Conservation (phyloP, 2,329 filamentous ascomycete species). For the Ophiostoma sp. region DNA sequence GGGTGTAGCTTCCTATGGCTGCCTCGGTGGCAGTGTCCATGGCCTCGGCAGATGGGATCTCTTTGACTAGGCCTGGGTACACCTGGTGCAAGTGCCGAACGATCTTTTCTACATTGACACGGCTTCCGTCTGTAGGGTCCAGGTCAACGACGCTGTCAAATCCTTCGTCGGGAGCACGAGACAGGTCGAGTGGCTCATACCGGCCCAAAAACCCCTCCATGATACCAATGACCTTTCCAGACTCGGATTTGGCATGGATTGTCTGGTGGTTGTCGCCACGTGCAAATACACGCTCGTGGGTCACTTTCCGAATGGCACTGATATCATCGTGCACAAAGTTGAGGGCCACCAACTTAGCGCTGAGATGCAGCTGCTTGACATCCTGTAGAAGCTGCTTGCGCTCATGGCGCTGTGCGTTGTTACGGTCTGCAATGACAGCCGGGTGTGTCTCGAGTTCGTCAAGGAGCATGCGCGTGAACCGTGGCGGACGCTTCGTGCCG, state of each 20-base stretch:
- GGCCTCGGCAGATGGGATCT: slow-evolving; percentile 64
- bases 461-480: slow-evolving; percentile 68
- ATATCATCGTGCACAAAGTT: slow-evolving; percentile 82
- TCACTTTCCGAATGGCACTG: slow-evolving; percentile 66
- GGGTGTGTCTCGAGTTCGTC: slow-evolving; percentile 57
- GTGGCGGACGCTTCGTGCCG: slow-evolving; percentile 67
- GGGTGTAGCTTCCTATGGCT: slow-evolving; percentile 71
- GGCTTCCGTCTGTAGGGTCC: slow-evolving; percentile 69
- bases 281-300: slow-evolving; percentile 69
- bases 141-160: slow-evolving; percentile 86
- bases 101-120: slow-evolving; percentile 77
- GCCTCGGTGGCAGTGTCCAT: slow-evolving; percentile 73
- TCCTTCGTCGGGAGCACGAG: slow-evolving; percentile 64
- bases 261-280: slow-evolving; percentile 97
- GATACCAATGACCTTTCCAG: slow-evolving; percentile 72
- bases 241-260: slow-evolving; percentile 75
- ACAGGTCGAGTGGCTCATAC: slow-evolving; percentile 70
- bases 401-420: slow-evolving; percentile 87
- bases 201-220: slow-evolving; percentile 91
- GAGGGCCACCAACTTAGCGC: slow-evolving; percentile 72
- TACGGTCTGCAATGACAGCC: slow-evolving; percentile 85
- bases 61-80: slow-evolving; percentile 70
- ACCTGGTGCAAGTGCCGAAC: slow-evolving; percentile 64
- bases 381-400: slow-evolving; percentile 82
- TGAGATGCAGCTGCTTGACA: slow-evolving; percentile 55